Conservation (phyloP, 2,329 filamentous ascomycete species). For the Ceratocystis smalleyi region DNA sequence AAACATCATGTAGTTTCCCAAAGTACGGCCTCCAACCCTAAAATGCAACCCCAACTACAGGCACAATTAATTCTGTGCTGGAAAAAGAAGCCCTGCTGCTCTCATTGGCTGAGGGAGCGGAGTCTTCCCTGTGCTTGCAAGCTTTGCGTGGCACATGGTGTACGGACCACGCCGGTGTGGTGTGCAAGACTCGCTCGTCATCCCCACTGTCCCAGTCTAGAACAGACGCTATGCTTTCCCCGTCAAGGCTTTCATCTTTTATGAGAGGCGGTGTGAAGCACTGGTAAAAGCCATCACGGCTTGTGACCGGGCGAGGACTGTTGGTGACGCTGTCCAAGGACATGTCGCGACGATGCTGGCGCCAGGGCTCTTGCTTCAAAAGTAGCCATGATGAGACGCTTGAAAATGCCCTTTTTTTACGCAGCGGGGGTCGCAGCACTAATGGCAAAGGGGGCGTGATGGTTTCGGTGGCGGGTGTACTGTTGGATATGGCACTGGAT, state of each 20-base stretch:
- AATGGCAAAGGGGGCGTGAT: constrained; percentile 43
- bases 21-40: neutral
- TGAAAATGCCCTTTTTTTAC: constrained; percentile 53
- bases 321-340: constrained; percentile 35
- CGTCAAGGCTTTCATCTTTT: neutral
- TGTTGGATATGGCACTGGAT: constrained; percentile 15
- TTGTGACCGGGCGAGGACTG: constrained; percentile 35
- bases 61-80: neutral
- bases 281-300: constrained; percentile 43
- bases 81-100: neutral
- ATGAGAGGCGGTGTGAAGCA: constrained; percentile 25
- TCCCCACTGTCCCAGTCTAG: neutral
- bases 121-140: neutral
- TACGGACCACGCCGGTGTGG: neutral
- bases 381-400: constrained; percentile 46
- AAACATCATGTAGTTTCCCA: neutral
- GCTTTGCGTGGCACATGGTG: neutral
- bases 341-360: constrained; percentile 24
- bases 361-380: constrained; percentile 24
- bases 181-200: neutral
- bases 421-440: constrained; percentile 41
- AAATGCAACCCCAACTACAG: constrained; percentile 1
- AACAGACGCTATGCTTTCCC: neutral
- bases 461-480: constrained; percentile 19
- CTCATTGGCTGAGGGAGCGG: neutral